Percentiles rank a stretch among this genome's conserved stretches.
phyloP scores from a whole-genome alignment of 106 monocot species.

The Apostasia ramifera region DNA sequence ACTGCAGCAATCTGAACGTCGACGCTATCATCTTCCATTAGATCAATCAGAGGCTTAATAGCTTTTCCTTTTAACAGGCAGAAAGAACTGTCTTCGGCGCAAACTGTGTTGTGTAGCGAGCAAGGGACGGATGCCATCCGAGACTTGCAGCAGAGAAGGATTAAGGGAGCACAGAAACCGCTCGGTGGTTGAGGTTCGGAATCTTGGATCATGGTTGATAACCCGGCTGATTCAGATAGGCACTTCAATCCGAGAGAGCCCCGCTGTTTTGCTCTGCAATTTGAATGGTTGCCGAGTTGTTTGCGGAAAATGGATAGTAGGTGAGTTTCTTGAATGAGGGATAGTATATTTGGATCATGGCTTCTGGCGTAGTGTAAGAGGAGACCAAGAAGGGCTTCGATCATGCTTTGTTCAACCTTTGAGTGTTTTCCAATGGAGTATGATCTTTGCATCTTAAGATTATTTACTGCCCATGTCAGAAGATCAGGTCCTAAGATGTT shows the following conservation, averaged over 20 bases:
- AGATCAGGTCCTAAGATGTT: constrained; percentile 23
- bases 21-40: constrained; percentile 27
- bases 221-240: constrained; percentile 25
- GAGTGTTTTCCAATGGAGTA: constrained; percentile 17
- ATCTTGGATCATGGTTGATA: not conserved
- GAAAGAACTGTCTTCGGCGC: constrained; percentile 30
- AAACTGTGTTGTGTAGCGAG: constrained; percentile 22
- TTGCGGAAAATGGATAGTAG: constrained; percentile 29
- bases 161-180: constrained; percentile 27
- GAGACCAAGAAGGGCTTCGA: constrained; percentile 42
- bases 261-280: constrained; percentile 23
- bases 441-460: constrained; percentile 22
- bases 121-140: constrained; percentile 11
- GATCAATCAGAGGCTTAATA: constrained; percentile 30
- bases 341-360: constrained; percentile 19
- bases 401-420: constrained; percentile 13
- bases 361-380: constrained; percentile 32
- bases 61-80: constrained; percentile 39
- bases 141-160: constrained; percentile 25
- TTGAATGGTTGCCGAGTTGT: constrained; percentile 19
- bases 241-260: constrained; percentile 39
- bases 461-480: constrained; percentile 28
- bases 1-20: constrained; percentile 47
- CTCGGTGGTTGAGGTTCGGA: constrained; percentile 26
- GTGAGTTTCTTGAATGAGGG: constrained; percentile 30